Base-by-base conservation (phyloP, 1,139 yeast species). In the Sugiyamaella grinbergsii region DNA sequence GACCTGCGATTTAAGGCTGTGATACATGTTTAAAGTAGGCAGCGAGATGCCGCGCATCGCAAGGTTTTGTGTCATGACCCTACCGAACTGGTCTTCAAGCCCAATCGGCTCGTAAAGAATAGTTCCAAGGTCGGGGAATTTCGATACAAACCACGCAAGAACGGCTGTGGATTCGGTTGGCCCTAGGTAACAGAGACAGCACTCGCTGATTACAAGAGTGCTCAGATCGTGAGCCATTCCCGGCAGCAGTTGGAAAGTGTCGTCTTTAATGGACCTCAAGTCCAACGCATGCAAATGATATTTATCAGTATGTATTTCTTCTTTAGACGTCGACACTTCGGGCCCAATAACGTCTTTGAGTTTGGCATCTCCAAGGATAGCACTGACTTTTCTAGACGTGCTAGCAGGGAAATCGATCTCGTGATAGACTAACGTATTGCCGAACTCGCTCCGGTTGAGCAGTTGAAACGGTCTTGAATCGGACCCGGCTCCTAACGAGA, bases 401-500 rank as follows among this genome's bases (percentile, higher is more conserved):
- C 89, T 79, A 23, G 76, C 82, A 1, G 77, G 74, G 62, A 87
- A 91, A 67, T 93, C 98, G 20, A 89, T 64, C 65, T 93, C 98
- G 49, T 83, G 75, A 62, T 82, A 85, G 2, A 68, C 65, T 34
- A 83, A 58, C 28, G 60, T 45, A 16, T 55, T 15, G n/a, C 24
- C 23, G 16, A 45, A 39, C 7, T 39, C 28, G 26, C 49, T 34
- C 5, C 54, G 24, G 2, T 50, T 60, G 42, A 86, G 65, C 2
- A 81, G 52, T 4, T 72, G 66, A 62, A 88, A 87, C 5, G 80
- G 76, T 53, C 98, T 69, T 1, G 97, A 83, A 67, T 93, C 98
- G n/a, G 95, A 86, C 0, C 98, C 98, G n/a, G 97, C 88, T 0
- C 98, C 98, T 19, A 93, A 68, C 3, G 94, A 89, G 0, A 93